phyloP scores from a whole-genome alignment of 352 stramenopile species.

The Stramenopiles sp. region DNA sequence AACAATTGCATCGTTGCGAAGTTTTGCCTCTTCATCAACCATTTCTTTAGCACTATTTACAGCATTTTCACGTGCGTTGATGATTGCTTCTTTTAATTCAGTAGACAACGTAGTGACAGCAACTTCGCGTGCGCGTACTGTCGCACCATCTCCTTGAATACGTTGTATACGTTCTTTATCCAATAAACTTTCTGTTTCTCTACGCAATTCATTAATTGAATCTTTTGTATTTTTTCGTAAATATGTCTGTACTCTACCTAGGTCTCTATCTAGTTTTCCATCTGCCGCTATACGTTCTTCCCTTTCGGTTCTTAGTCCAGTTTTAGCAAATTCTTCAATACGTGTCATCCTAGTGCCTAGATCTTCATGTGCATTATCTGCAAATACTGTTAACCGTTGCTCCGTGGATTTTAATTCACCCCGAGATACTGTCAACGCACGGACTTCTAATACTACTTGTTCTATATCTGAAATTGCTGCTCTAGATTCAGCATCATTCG shows the following conservation, averaged over 20 bases:
- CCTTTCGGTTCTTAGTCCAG: neutral
- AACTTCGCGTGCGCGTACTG: neutral
- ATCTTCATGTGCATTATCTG: neutral
- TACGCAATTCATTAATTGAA: neutral
- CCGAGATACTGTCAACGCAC: neutral
- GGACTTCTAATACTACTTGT: slow-evolving; percentile 2
- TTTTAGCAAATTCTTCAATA: neutral
- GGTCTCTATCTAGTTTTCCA: neutral
- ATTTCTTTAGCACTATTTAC: neutral
- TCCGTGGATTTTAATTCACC: neutral
- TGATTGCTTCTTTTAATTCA: neutral
- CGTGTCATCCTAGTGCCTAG: neutral
- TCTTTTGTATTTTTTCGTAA: neutral
- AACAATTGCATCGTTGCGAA: neutral
- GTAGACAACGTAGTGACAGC: neutral
- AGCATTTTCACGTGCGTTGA: neutral
- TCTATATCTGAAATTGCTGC: neutral
- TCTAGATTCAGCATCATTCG: neutral
- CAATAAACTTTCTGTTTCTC: neutral
- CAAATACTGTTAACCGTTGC: neutral
- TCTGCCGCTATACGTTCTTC: neutral
- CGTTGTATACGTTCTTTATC: neutral
- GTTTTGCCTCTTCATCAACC: neutral
- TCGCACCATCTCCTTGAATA: neutral
- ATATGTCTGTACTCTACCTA: neutral